Evolutionary conservation across 2,329 filamentous ascomycete species (phyloP).

Genomic region (Arthrocladium fulminans): DNA sequence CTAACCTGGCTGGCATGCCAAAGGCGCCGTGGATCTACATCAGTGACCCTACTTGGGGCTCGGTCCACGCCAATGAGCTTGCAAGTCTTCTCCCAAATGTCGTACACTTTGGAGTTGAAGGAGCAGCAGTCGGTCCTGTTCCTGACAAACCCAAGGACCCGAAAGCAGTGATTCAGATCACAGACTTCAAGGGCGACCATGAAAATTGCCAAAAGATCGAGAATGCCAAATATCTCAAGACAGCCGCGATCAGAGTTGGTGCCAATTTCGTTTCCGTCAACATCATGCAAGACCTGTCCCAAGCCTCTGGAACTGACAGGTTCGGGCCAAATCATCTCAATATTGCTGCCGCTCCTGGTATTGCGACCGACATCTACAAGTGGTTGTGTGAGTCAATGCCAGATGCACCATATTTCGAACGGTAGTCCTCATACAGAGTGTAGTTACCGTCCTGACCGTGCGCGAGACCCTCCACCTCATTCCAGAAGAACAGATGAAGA

Average conservation of each 20-base stretch:
- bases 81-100: conserved; percentile 12
- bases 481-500: conserved; percentile 14
- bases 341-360: conserved; percentile 11
- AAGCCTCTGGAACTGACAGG: conserved; percentile 4
- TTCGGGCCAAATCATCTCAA: conserved; percentile 20
- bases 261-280: conserved; percentile 19
- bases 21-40: conserved; percentile 19
- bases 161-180: conserved; percentile 12
- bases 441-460: conserved; percentile 18
- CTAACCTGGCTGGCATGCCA: conserved; percentile 1
- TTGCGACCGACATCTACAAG: conserved; percentile 15
- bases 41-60: conserved; percentile 14
- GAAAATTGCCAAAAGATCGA: conserved; percentile 12
- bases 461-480: conserved; percentile 21
- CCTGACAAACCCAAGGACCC: background rate
- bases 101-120: background rate
- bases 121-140: background rate
- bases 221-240: conserved; percentile 10
- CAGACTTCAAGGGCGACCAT: conserved; percentile 9
- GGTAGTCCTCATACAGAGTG: too few relatives aligned
- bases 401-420: too few relatives aligned
- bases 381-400: conserved; percentile 21
- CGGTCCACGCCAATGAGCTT: conserved; percentile 12
- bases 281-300: conserved; percentile 4
- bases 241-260: conserved; percentile 14